Evolutionary conservation across 2,329 filamentous ascomycete genomes (phyloP).

Genomic region (Phoma herbarum): DNA sequence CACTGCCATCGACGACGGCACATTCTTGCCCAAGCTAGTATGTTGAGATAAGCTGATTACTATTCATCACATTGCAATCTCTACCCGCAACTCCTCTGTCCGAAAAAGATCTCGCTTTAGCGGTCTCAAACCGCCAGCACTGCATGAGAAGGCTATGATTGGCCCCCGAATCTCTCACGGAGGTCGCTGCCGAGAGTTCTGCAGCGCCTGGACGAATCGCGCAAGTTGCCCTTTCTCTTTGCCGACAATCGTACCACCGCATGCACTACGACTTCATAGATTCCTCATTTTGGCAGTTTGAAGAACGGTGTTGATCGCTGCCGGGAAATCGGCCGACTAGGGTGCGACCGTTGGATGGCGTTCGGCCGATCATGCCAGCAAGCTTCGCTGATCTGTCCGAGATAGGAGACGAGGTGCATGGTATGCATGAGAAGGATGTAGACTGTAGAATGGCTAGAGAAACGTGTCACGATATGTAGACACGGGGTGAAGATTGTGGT

Average conservation of each 20-base stretch:
- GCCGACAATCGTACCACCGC: background rate
- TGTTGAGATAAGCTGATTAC: background rate
- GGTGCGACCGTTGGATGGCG: background rate
- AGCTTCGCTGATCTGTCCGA: slow-evolving; percentile 7
- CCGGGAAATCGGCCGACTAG: slow-evolving; percentile 23
- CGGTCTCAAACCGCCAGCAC: too few species aligned
- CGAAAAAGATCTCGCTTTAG: too few species aligned
- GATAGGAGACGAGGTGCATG: background rate
- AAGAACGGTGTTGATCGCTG: slow-evolving; percentile 7
- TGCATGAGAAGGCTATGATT: too few species aligned
- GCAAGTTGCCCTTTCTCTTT: background rate
- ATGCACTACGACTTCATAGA: background rate
- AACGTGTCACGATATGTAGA: too few species aligned
- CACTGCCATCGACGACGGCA: background rate
- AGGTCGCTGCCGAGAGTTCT: background rate
- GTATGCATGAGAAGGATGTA: background rate
- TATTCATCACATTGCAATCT: background rate
- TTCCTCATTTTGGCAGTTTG: background rate
- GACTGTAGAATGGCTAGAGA: too few species aligned
- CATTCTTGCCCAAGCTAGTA: background rate
- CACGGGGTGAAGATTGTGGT: too few species aligned
- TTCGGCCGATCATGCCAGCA: slow-evolving; percentile 18
- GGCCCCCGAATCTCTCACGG: background rate
- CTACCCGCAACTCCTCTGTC: too few species aligned
- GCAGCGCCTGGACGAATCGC: background rate